A percentile compares a stretch with the other conserved stretches of the same genome.
Evolutionary conservation across 768 basidiomycete genomes (phyloP).

Genomic region (Exidia glandulosa): DNA sequence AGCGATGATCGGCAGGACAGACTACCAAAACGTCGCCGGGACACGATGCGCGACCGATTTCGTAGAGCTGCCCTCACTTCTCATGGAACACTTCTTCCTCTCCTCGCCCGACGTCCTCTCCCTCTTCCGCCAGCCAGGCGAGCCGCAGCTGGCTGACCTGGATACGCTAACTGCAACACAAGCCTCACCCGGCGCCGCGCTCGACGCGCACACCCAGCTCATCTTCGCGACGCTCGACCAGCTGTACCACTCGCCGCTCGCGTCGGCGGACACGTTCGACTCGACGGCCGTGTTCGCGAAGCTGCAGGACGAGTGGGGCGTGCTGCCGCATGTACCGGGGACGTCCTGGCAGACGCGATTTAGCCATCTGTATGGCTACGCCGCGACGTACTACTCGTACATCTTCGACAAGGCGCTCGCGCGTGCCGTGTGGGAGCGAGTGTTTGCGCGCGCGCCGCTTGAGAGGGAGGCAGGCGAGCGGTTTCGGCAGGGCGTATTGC

Average conservation of each 20-base stretch:
- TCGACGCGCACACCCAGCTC: conserved; percentile 89
- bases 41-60: conserved; percentile 98
- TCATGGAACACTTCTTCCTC: conserved; percentile 92
- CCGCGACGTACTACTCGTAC: conserved; percentile 97
- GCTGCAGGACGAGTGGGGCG: conserved; percentile 55
- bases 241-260: conserved; percentile 68
- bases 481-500: conserved; percentile 65
- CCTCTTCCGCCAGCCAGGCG: conserved; percentile 34
- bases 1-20: conserved; percentile 98
- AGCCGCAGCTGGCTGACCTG: neutral
- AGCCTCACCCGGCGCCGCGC: conserved; percentile 24
- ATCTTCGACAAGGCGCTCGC: conserved; percentile 95
- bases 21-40: conserved; percentile 95
- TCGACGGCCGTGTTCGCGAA: conserved; percentile 56
- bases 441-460: conserved; percentile 63
- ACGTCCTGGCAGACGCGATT: conserved; percentile 96
- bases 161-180: conserved; percentile 17
- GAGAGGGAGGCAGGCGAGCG: conserved; percentile 66
- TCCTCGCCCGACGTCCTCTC: conserved; percentile 74
- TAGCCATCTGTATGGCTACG: conserved; percentile 90
- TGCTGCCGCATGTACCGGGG: conserved; percentile 72
- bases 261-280: conserved; percentile 47
- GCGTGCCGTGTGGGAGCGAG: conserved; percentile 71
- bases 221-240: conserved; percentile 85
- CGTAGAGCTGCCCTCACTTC: conserved; percentile 92